Evolutionary conservation across 2,329 filamentous ascomycete species (phyloP), one percentile per base, ranked within the genome.

Genomic region (Uncinocarpus reesii): DNA sequence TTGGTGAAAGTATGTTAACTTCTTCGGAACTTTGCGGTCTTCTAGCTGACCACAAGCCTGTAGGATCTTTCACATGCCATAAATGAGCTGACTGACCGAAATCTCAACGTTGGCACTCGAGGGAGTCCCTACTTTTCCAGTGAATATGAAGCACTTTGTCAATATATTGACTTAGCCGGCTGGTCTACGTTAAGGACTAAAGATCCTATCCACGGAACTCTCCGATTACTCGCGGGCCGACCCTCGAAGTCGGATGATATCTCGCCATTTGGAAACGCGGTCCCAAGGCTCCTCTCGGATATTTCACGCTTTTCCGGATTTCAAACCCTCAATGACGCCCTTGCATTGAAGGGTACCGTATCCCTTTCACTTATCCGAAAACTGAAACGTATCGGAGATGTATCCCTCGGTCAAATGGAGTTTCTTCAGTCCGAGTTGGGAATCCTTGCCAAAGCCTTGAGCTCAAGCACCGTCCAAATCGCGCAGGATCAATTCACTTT

Each of bases 341-440:
- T 71, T 29, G 72, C 74, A 5, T 72, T 76, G 62, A 67, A 65
- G 10, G 71, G 71, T 26, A 66, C 63, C 3, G 56, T 80, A 15
- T 72, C 76, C 5, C 57, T 70, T 18, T 72, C 73, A 0, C 58
- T 86, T 2, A 67, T 85, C 55, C 66, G 69, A 11, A 80, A 75
- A 55, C 63, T 83, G 40, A 68, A 74, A 43, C 65, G 62, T 1
- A 62, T 80, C 15, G 65, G 67, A 10, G 67, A 72, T 20, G 77
- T 81, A 0, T 75, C 69, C 38, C 66, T 87, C 32, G 73, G 73
- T 38, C 77, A 79, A 35, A 66, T 87, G 41, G 71, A 76, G 37
- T 70, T 83, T 15, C 69, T 87, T 0, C 80, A 84, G 61, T 68
- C 71, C 1, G 83, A 87, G 58, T 65, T 85, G 42, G 78, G 79